A percentile compares a stretch with the other conserved stretches of the same genome.
Conservation (phyloP, 2,329 filamentous ascomycete genomes). For the Geoglossum cookeanum region DNA sequence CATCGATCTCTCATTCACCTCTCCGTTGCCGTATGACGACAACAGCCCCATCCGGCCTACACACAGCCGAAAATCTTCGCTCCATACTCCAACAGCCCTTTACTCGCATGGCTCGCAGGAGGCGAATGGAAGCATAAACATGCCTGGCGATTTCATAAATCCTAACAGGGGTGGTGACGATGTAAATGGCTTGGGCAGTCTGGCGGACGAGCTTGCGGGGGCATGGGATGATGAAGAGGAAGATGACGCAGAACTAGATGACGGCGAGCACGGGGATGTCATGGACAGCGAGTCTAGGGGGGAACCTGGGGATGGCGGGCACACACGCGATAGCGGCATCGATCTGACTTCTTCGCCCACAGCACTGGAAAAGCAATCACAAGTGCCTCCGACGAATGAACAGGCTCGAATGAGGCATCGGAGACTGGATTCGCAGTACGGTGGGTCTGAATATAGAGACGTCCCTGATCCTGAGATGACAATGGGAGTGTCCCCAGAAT, state of each 20-base stretch:
- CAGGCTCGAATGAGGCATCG: conserved; percentile 21
- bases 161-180: conserved; percentile 16
- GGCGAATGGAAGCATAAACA: conserved; percentile 18
- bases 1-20: conserved; percentile 1
- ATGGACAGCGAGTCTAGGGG: conserved; percentile 7
- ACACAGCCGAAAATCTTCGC: conserved; percentile 4
- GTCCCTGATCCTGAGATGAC: conserved; percentile 48
- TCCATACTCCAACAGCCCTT: neutral
- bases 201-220: conserved; percentile 66
- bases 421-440: conserved; percentile 35
- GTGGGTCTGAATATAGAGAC: conserved; percentile 56
- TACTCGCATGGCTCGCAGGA: neutral
- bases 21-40: neutral
- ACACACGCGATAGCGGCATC: conserved; percentile 26
- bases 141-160: conserved; percentile 22
- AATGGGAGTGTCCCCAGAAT: conserved; percentile 44
- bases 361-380: neutral
- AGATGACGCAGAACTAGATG: conserved; percentile 11
- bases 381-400: conserved; percentile 20
- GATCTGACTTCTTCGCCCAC: conserved; percentile 22
- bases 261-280: conserved; percentile 5
- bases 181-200: conserved; percentile 48
- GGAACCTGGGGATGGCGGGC: conserved; percentile 2
- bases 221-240: conserved; percentile 45
- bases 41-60: neutral